Percentiles rank a stretch among this genome's conserved stretches.
phyloP scores from a whole-genome alignment of 306 rosid genomes.

The Rubus idaeus region DNA sequence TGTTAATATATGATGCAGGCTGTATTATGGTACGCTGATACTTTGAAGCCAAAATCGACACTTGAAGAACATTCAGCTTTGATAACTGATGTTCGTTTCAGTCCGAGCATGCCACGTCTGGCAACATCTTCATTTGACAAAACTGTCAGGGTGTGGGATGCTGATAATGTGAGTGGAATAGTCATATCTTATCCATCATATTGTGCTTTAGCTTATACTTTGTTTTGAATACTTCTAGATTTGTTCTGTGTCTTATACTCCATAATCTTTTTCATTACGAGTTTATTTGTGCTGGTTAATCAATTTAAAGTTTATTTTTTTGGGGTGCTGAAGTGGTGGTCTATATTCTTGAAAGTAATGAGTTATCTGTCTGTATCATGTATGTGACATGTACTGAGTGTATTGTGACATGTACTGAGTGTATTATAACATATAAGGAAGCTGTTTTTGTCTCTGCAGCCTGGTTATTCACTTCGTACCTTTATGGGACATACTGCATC shows the following conservation, averaged over 20 bases:
- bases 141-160: slow-evolving; percentile 99
- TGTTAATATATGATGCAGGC: slow-evolving; percentile 56
- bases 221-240: background rate
- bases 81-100: slow-evolving; percentile 93
- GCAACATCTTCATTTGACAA: slow-evolving; percentile 97
- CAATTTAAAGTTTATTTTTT: too few relatives aligned
- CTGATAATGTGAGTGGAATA: slow-evolving; percentile 74
- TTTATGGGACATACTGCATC: slow-evolving; percentile 79
- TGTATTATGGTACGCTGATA: slow-evolving; percentile 83
- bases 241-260: background rate
- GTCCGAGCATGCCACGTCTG: slow-evolving; percentile 84
- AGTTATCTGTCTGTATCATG: slow-evolving; percentile 2
- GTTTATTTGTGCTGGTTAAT: background rate
- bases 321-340: background rate
- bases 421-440: background rate
- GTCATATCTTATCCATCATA: slow-evolving; percentile 2
- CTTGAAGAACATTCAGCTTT: slow-evolving; percentile 85
- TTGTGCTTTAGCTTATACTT: background rate
- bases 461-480: slow-evolving; percentile 80
- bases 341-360: background rate
- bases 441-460: slow-evolving; percentile 48
- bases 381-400: background rate
- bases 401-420: background rate
- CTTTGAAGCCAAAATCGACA: slow-evolving; percentile 63
- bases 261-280: background rate